phyloP scores from a whole-genome alignment of 768 basidiomycete species.

The Suillus fuscotomentosus region DNA sequence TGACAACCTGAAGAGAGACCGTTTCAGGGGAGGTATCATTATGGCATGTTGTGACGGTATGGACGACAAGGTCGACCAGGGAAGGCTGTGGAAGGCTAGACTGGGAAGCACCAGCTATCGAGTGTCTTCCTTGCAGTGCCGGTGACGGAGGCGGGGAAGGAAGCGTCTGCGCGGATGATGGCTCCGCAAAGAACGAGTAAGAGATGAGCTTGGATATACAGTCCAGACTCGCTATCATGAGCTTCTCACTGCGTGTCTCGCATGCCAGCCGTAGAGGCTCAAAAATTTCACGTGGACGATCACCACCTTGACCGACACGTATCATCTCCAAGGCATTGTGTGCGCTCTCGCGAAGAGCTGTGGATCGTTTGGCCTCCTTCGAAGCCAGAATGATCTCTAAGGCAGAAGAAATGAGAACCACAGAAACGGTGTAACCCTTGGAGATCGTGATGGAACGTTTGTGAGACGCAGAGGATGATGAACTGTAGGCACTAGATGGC shows the following conservation, averaged over 20 bases:
- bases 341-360: slow-evolving; percentile 78
- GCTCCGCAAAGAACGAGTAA: slow-evolving; percentile 92
- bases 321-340: slow-evolving; percentile 83
- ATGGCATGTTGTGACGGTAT: slow-evolving; percentile 92
- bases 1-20: slow-evolving; percentile 95
- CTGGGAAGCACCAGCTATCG: slow-evolving; percentile 45
- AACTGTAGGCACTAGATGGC: slow-evolving; percentile 14
- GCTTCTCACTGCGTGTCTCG: slow-evolving; percentile 89
- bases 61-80: slow-evolving; percentile 89
- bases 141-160: slow-evolving; percentile 83
- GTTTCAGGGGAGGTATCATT: slow-evolving; percentile 84
- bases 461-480: slow-evolving; percentile 33
- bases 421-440: slow-evolving; percentile 71
- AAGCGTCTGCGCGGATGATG: slow-evolving; percentile 40
- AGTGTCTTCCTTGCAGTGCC: slow-evolving; percentile 38
- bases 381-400: slow-evolving; percentile 84
- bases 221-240: slow-evolving; percentile 96
- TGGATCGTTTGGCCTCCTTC: slow-evolving; percentile 83
- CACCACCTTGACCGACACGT: slow-evolving; percentile 69
- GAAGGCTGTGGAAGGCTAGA: slow-evolving; percentile 58
- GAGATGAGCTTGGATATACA: slow-evolving; percentile 97
- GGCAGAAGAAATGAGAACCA: slow-evolving; percentile 80
- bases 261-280: slow-evolving; percentile 96
- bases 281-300: slow-evolving; percentile 83
- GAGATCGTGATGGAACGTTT: slow-evolving; percentile 61